Evolutionary conservation across 306 rosid species (phyloP), one percentile per base, ranked within the genome.

Genomic region (Astragalus glycyphyllos): DNA sequence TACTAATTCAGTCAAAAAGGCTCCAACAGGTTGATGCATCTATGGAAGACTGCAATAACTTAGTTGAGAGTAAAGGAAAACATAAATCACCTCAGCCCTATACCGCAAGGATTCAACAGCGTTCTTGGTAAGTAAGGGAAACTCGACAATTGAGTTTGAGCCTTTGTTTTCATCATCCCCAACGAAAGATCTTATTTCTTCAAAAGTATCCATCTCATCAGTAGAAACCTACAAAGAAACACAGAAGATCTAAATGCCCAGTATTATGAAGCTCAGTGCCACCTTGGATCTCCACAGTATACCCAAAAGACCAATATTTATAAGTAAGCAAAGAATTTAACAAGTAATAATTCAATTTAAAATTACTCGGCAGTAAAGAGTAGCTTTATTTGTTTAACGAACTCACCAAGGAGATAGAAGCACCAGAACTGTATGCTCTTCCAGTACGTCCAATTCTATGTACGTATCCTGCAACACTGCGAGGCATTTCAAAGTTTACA

Each of bases 401-500:
- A 89, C 97, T 89, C 83, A 94, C 99, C 85, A 94, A 84, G 49
- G 99, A 90, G 23, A 94, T 47, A 79, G 99, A 90, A 79, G 89
- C 48, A 79, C 99, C 99, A 55, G 92, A 86, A 76, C 64, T 94
- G 58, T 83, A 84, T 65, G 96, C 99, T 84, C 99, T 86, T 81
- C 99, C 99, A 20, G 99, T 94, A 64, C 99, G 97, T 53, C 99
- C 99, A 72, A 94, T 89, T 54, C 97, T 86, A 76, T 94, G 97
- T 11, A 94, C 83, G 68, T 94, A 94, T 62, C 97, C 97, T 23
- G 80, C 85, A 71, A 78, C 84, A 85, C 79, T 89, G 61, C 11
- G 81, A 54, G 99, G 96, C 97, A 94, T 87, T 72, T 94, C 97
- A 55, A 91, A 83, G 85, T 91, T 94, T 76, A 94, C 77, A 71